Evolutionary conservation across 2,329 filamentous ascomycete species (phyloP).

Genomic region (Cladophialophora yegresii): DNA sequence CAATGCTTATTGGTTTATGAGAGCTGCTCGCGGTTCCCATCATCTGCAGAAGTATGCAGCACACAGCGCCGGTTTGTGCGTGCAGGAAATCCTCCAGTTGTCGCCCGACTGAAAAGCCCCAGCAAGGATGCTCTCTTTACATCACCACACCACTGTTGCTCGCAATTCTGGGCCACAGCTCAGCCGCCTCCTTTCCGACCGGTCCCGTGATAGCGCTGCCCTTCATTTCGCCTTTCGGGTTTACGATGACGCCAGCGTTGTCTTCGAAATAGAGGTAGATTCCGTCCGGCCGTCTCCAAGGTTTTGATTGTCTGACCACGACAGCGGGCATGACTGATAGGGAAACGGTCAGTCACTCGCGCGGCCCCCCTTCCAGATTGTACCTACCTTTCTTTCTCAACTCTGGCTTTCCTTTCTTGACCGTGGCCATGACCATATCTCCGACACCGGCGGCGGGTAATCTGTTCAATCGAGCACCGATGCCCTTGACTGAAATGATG

Average conservation of each 20-base stretch:
- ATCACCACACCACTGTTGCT: conserved; percentile 99
- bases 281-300: conserved; percentile 97
- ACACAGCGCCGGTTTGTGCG: background rate
- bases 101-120: background rate
- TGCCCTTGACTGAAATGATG: conserved; percentile 99
- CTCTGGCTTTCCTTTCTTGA: conserved; percentile 99
- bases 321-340: conserved; percentile 88
- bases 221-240: conserved; percentile 99
- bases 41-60: background rate
- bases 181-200: conserved; percentile 99
- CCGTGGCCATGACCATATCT: conserved; percentile 99
- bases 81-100: background rate
- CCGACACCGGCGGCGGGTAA: conserved; percentile 96
- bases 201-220: conserved; percentile 98
- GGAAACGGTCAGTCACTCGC: conserved; percentile 9
- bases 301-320: conserved; percentile 98
- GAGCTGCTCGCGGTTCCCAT: background rate
- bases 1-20: background rate
- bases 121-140: conserved; percentile 59
- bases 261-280: conserved; percentile 99
- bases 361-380: background rate
- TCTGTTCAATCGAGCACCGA: conserved; percentile 95
- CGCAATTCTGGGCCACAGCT: conserved; percentile 99
- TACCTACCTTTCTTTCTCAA: conserved; percentile 81
- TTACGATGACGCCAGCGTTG: conserved; percentile 99